Conservation (phyloP, 2,329 filamentous ascomycete genomes). For the Cladosporium sp. region DNA sequence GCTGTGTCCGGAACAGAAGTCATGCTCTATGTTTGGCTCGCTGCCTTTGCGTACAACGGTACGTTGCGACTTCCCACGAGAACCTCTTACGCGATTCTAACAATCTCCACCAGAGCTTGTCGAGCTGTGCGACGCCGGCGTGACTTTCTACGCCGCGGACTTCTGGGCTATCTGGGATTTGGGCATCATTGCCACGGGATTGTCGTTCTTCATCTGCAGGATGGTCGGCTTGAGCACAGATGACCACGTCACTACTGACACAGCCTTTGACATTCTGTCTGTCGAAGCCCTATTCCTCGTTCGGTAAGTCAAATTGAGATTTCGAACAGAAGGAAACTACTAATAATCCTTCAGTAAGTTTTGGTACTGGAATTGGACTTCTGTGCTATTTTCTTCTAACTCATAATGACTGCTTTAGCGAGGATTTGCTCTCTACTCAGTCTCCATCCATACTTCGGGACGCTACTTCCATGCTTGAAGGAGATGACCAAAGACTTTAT, state of each 20-base stretch:
- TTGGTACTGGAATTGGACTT: too few relatives aligned
- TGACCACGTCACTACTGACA: slow-evolving; percentile 60
- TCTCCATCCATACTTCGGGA: slow-evolving; percentile 85
- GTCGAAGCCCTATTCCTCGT: slow-evolving; percentile 86
- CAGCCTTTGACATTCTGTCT: slow-evolving; percentile 82
- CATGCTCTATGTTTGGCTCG: slow-evolving; percentile 77
- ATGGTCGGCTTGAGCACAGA: slow-evolving; percentile 58
- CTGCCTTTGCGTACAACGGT: slow-evolving; percentile 78
- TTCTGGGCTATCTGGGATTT: slow-evolving; percentile 67
- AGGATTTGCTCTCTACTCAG: slow-evolving; percentile 82
- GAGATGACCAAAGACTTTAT: slow-evolving; percentile 91
- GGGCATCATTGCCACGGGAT: slow-evolving; percentile 29
- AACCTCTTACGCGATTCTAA: neutral
- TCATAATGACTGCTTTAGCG: neutral
- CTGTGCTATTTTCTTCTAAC: too few relatives aligned
- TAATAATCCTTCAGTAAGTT: too few relatives aligned
- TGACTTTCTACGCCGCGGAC: slow-evolving; percentile 76
- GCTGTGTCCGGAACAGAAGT: slow-evolving; percentile 64
- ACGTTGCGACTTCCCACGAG: slow-evolving; percentile 32
- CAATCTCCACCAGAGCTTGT: slow-evolving; percentile 45
- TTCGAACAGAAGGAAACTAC: too few relatives aligned
- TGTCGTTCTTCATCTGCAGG: slow-evolving; percentile 61
- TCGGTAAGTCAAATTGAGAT: slow-evolving; percentile 30
- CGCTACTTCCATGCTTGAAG: slow-evolving; percentile 80
- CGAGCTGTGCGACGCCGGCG: slow-evolving; percentile 78